These are phyloP conservation scores for Hymenoscyphus fructigenus DNA, from an alignment of 2,329 filamentous ascomycete species.

Conservation along the genomic window DNA sequence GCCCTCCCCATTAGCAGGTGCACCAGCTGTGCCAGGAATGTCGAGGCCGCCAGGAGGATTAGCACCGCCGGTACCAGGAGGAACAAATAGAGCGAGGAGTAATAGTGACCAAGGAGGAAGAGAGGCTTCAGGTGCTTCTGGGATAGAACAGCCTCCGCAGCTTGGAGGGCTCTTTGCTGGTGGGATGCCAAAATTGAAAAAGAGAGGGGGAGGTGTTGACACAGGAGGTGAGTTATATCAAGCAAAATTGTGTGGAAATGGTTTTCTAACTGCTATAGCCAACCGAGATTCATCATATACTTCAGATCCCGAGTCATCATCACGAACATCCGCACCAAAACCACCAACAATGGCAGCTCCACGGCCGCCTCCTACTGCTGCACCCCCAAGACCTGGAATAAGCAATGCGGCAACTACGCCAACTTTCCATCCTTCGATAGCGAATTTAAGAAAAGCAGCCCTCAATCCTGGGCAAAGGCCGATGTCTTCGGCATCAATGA, in stretches of 20 bases:
- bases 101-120: constrained; percentile 72
- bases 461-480: constrained; percentile 53
- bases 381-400: constrained; percentile 54
- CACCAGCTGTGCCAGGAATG: constrained; percentile 75
- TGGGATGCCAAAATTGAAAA: constrained; percentile 93
- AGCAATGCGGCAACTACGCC: constrained; percentile 48
- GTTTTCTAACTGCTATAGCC: constrained; percentile 44
- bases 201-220: constrained; percentile 76
- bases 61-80: constrained; percentile 69
- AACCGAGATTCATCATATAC: constrained; percentile 70
- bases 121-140: constrained; percentile 41
- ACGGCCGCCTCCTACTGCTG: constrained; percentile 58
- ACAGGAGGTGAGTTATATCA: constrained; percentile 56
- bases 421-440: constrained; percentile 53
- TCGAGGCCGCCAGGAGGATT: constrained; percentile 60
- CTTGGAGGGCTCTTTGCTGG: constrained; percentile 86
- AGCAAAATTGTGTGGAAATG: not conserved
- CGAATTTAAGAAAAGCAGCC: constrained; percentile 59
- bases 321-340: constrained; percentile 54
- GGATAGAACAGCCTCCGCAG: constrained; percentile 68
- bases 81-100: constrained; percentile 68
- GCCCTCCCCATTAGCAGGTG: constrained; percentile 66
- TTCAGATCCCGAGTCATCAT: constrained; percentile 74
- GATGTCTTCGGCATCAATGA: constrained; percentile 58
- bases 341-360: constrained; percentile 55